phyloP scores from a whole-genome alignment of 2,329 filamentous ascomycete genomes.

The Aspergillus fumigatiaffinis region DNA sequence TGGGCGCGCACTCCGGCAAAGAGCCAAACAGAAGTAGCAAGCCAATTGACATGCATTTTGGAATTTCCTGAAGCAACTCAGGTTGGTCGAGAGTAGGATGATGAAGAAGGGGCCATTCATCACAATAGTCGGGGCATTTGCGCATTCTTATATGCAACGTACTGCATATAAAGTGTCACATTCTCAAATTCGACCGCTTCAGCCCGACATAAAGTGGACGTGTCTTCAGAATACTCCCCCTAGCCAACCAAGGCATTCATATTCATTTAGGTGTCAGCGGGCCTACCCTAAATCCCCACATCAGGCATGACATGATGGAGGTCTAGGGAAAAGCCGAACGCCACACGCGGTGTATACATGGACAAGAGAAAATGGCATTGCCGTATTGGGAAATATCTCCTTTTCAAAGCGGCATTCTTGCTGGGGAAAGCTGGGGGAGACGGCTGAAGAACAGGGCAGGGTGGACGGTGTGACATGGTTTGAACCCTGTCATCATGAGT shows the following conservation, averaged over 20 bases:
- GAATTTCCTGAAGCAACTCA: background rate
- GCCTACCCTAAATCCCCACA: background rate
- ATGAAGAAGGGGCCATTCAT: background rate
- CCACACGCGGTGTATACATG: background rate
- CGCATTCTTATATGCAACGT: background rate
- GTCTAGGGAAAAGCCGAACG: background rate
- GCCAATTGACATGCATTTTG: background rate
- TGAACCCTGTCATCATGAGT: background rate
- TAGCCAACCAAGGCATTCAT: background rate
- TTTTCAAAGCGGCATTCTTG: background rate
- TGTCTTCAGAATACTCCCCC: background rate
- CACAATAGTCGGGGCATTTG: background rate
- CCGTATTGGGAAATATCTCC: background rate
- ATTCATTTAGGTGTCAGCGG: background rate
- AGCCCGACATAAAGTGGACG: background rate
- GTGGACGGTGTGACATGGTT: background rate
- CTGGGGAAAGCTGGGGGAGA: background rate
- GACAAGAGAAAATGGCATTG: background rate
- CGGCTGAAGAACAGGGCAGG: background rate
- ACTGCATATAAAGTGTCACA: background rate
- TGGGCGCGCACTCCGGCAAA: background rate
- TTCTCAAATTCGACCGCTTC: background rate
- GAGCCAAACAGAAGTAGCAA: background rate
- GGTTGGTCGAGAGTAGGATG: background rate
- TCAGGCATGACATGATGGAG: background rate